Conservation (phyloP, 2,329 filamentous ascomycete genomes). For the Capronia coronata region DNA sequence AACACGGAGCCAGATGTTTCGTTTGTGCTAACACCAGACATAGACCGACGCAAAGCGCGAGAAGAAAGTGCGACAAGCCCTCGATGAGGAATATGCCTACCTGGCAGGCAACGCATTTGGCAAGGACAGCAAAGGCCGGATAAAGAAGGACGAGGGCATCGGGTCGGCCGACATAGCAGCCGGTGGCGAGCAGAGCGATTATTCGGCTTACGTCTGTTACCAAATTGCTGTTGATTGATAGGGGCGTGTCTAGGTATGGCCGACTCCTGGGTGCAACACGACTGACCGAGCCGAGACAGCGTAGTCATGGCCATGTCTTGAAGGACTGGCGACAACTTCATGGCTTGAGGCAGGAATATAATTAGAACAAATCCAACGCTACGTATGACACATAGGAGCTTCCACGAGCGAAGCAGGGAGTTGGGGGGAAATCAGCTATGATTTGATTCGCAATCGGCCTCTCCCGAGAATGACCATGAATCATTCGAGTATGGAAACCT, state of each 20-base stretch:
- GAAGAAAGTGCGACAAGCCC: slow-evolving; percentile 68
- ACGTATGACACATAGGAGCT: too few relatives aligned
- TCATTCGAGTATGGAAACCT: too few relatives aligned
- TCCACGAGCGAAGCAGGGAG: too few relatives aligned
- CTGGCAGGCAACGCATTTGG: slow-evolving; percentile 91
- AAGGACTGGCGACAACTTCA: too few relatives aligned
- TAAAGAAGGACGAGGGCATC: slow-evolving; percentile 80
- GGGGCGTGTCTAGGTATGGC: background rate
- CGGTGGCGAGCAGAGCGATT: slow-evolving; percentile 69
- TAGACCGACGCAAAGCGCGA: slow-evolving; percentile 77
- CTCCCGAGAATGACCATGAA: too few relatives aligned
- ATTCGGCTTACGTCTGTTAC: slow-evolving; percentile 96
- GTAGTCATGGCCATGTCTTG: background rate
- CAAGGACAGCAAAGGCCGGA: slow-evolving; percentile 84
- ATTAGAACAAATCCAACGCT: too few relatives aligned
- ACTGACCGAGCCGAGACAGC: background rate
- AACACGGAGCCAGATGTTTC: background rate
- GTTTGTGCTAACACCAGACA: slow-evolving; percentile 6
- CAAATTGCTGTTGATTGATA: slow-evolving; percentile 66
- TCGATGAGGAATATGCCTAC: slow-evolving; percentile 83
- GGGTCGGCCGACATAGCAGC: slow-evolving; percentile 61
- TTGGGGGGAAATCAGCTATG: too few relatives aligned
- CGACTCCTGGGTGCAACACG: background rate
- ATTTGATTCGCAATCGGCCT: too few relatives aligned
- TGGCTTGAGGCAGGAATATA: too few relatives aligned